Percentiles rank a stretch among this genome's conserved stretches.
These are phyloP conservation scores for Arabidopsis suecica DNA, from an alignment of 345 rosid species.

Conservation along the genomic window DNA sequence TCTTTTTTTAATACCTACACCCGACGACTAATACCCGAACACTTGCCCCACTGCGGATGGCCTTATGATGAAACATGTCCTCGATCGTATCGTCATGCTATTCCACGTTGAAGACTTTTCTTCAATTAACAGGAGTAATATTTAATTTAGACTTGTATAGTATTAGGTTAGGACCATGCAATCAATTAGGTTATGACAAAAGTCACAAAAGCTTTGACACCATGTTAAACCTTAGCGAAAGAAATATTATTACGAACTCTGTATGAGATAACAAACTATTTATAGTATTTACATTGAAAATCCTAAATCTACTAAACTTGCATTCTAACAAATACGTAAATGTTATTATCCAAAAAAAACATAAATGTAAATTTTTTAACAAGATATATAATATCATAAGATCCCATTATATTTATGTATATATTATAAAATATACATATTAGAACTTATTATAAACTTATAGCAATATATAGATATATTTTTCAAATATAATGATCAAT, in stretches of 20 bases:
- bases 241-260: neutral
- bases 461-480: neutral
- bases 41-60: too few relatives aligned
- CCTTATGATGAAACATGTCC: neutral
- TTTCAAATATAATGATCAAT: neutral
- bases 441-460: neutral
- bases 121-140: neutral
- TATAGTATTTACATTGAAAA: too few relatives aligned
- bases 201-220: neutral
- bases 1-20: too few relatives aligned
- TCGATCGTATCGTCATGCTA: neutral
- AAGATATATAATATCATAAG: too few relatives aligned
- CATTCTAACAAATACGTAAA: too few relatives aligned
- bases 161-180: neutral
- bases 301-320: too few relatives aligned
- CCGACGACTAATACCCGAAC: too few relatives aligned
- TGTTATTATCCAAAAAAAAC: too few relatives aligned
- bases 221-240: neutral
- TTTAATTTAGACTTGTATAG: neutral
- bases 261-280: neutral
- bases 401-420: too few relatives aligned
- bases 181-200: neutral
- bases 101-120: neutral
- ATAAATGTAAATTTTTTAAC: too few relatives aligned
- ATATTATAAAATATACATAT: too few relatives aligned